Base-by-base conservation (phyloP, 179 eudicot species). In the Silene noctiflora region DNA sequence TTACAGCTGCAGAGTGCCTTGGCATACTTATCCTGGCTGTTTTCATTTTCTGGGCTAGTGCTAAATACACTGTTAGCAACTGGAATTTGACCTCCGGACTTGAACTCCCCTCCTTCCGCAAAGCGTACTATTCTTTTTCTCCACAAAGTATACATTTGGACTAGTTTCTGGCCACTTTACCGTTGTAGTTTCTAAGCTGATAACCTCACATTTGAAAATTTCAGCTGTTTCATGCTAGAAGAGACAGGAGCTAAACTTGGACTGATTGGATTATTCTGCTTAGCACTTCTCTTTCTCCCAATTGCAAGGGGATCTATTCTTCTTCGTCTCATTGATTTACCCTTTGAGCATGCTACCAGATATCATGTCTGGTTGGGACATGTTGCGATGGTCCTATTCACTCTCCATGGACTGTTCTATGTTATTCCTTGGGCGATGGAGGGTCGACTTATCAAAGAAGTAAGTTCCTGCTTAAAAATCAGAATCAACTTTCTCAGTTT, bases 341-440 rank as follows among this genome's bases (percentile, higher is more conserved):
- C 90, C 25, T 85, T 85, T 42, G 90, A 87, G 84, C 88, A 85
- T 64, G 87, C 88, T 29, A 73, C 83, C 25, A 77, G 83, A 78
- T 87, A 87, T 74, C 90, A 87, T 78, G 86, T 87, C 8, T 87
- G 88, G 90, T 81, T 87, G 83, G 90, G 90, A 31, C 87, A 87
- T 82, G 78, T 85, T 48, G 85, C 88, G 24, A 85, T 87, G 85
- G 22, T 44, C 16, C 63, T 85, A 27, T 83, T 85, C 55, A 87
- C 88, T 70, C 83, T 93, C 71, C 99, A 93, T 82, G 98, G 99
- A 39, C 76, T 90, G 21, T 82, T 81, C 65, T 93, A 82, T 78
- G 81, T 85, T 12, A 48, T 88, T 51, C 88, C 78, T 21, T 95
- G 97, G 99, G 62, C 89, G 62, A 69, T 95, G 77, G 76, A 95